Conservation (phyloP, 2,329 filamentous ascomycete species). For the Akanthomyces uredinophilus region DNA sequence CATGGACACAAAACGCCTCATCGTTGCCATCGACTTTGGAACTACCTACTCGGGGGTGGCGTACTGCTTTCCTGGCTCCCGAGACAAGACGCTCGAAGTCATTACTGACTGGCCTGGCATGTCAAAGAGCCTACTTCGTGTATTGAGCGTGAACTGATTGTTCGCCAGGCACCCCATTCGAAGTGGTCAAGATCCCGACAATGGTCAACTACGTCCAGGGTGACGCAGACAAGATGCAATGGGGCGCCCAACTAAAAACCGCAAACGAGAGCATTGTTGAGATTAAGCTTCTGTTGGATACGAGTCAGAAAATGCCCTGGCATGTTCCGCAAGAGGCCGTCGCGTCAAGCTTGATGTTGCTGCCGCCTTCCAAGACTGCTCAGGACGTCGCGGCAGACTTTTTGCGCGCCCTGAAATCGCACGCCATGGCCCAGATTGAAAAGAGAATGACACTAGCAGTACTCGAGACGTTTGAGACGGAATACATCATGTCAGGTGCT, state of each 20-base stretch:
- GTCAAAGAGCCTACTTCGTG: not conserved
- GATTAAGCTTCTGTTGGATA: conserved; percentile 20
- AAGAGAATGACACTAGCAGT: conserved; percentile 14
- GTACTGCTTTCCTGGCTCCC: not conserved
- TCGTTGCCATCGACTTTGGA: conserved; percentile 3
- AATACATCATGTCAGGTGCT: conserved; percentile 18
- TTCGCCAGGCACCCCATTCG: not conserved
- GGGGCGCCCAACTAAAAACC: conserved; percentile 16
- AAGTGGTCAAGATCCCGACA: conserved; percentile 19
- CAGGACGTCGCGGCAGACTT: conserved; percentile 19
- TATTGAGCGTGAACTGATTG: not conserved
- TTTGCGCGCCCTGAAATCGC: conserved; percentile 15
- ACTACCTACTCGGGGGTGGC: conserved; percentile 3
- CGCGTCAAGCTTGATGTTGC: conserved; percentile 1
- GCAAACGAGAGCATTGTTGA: conserved; percentile 14
- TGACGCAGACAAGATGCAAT: not conserved
- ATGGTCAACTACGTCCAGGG: conserved; percentile 16
- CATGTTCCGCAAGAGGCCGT: conserved; percentile 13
- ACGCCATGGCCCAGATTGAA: conserved; percentile 16
- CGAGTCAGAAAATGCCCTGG: conserved; percentile 12
- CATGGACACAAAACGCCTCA: not conserved
- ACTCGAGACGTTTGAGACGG: conserved; percentile 16
- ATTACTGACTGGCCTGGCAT: conserved; percentile 20
- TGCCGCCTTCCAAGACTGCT: conserved; percentile 16
- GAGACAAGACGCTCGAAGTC: not conserved